Evolutionary conservation across 2,329 filamentous ascomycete species (phyloP), one percentile per base, ranked within the genome.

Genomic region (Stachybotrys chlorohalonatus): DNA sequence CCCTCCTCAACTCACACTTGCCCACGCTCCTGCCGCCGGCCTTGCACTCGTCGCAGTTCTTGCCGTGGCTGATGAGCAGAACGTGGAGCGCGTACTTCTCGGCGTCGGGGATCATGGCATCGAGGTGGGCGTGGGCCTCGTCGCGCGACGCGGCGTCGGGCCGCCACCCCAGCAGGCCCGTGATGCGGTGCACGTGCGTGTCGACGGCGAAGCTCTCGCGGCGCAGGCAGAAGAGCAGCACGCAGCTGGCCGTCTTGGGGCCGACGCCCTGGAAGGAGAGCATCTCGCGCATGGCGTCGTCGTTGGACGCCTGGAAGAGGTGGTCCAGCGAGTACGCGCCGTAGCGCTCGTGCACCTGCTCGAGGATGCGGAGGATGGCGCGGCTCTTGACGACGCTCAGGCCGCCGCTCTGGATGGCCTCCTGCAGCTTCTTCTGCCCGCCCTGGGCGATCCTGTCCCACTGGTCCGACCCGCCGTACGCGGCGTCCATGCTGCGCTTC

Each of bases 331-430:
- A 75, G 60, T 77, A 78, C 1, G 17, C 49, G 5, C 74, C 75
- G 62, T 75, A 66, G 32, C 62, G 60, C 24, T 60, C 66, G 53
- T 81, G 75, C 45, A 85, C 86, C 63, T 89, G 84, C 51, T 79
- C 72, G 62, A 93, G 72, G 53, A 90, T 85, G 42, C 72, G 70
- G 59, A 91, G 82, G 60, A 93, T 89, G 60, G 85, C 82, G 55
- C 81, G 84, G 63, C 83, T 87, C 69, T 93, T 94, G n/a, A 82
- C 76, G 42, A 80, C 79, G 13, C 84, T 85, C 1, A 93, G 73
- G 0, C 89, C 89, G 32, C 89, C 89, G 30, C 77, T 77, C 66
- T 83, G 83, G 63, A 92, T 91, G 0, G 87, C 82, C 60, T 83
- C 75, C 56, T 75, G 69, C 6, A 79, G 66, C 58, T 68, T 70